Percentiles rank a stretch among this genome's conserved stretches.
Conservation (phyloP, 257 asterid genomes). For the Gentiana straminea region DNA sequence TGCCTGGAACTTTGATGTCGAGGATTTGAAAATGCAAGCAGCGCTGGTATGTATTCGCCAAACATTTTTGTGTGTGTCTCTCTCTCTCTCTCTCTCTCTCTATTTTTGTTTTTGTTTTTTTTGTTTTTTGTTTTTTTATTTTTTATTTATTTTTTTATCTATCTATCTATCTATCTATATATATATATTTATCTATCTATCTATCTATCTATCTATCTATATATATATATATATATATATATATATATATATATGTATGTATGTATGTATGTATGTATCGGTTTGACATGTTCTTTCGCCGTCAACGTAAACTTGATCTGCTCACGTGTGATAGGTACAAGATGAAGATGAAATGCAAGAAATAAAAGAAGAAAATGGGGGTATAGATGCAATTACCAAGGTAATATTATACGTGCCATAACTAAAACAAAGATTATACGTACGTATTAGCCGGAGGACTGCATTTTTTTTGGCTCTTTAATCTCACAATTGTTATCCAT, state of each 20-base stretch:
- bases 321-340: slow-evolving; percentile 54
- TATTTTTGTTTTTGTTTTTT: too few relatives aligned
- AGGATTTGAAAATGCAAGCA: slow-evolving; percentile 91
- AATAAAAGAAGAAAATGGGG: slow-evolving; percentile 55
- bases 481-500: too few relatives aligned
- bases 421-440: too few relatives aligned
- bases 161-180: too few relatives aligned
- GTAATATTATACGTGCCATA: slow-evolving; percentile 16
- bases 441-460: neutral
- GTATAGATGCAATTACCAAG: slow-evolving; percentile 29
- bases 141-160: too few relatives aligned
- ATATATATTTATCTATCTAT: too few relatives aligned
- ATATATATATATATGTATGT: too few relatives aligned
- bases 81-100: neutral
- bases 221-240: too few relatives aligned
- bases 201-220: too few relatives aligned
- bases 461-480: slow-evolving; percentile 1
- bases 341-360: slow-evolving; percentile 74
- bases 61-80: neutral
- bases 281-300: slow-evolving; percentile 1
- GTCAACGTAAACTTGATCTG: slow-evolving; percentile 14
- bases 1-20: slow-evolving; percentile 96
- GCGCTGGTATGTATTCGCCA: slow-evolving; percentile 51
- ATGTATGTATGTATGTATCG: too few relatives aligned
- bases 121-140: too few relatives aligned